phyloP scores from a whole-genome alignment of 208 protist genomes.

The Trypanosoma lewisi region DNA sequence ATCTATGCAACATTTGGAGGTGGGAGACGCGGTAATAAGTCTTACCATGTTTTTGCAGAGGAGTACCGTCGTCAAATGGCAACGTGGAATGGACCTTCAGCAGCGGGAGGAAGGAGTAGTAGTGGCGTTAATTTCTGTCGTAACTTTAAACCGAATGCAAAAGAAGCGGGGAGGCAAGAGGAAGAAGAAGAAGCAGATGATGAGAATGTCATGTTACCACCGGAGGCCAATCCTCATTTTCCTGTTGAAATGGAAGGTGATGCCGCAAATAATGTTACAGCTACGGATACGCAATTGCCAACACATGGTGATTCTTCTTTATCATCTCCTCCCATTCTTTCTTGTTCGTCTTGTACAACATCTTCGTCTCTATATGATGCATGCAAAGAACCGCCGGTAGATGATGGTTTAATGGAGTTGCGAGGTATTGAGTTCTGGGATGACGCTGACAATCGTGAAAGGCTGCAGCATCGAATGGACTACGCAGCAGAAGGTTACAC shows the following conservation, averaged over 20 bases:
- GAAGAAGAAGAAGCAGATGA: neutral
- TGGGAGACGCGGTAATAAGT: conserved; percentile 26
- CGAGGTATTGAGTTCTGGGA: conserved; percentile 78
- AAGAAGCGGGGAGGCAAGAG: no score
- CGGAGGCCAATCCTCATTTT: conserved; percentile 68
- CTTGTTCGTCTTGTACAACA: no score
- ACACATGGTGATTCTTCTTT: neutral
- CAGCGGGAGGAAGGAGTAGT: conserved; percentile 14
- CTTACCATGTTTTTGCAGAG: conserved; percentile 25
- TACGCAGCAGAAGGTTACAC: conserved; percentile 37
- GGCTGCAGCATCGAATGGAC: conserved; percentile 43
- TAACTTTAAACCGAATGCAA: conserved; percentile 35
- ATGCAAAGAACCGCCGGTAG: conserved; percentile 58
- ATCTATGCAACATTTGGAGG: conserved; percentile 59
- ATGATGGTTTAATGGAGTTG: conserved; percentile 41
- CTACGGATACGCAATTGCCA: neutral
- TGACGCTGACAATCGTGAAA: conserved; percentile 34
- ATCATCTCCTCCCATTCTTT: neutral
- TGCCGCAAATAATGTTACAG: neutral
- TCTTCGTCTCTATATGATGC: conserved; percentile 54
- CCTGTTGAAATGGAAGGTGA: conserved; percentile 18
- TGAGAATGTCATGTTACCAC: conserved; percentile 20
- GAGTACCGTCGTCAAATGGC: conserved; percentile 16
- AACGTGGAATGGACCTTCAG: conserved; percentile 3
- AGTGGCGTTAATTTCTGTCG: conserved; percentile 25